Percentiles rank a stretch among this genome's conserved stretches.
phyloP scores from a whole-genome alignment of 1,139 yeast genomes.

The Pneumocystis oryctolagi region DNA sequence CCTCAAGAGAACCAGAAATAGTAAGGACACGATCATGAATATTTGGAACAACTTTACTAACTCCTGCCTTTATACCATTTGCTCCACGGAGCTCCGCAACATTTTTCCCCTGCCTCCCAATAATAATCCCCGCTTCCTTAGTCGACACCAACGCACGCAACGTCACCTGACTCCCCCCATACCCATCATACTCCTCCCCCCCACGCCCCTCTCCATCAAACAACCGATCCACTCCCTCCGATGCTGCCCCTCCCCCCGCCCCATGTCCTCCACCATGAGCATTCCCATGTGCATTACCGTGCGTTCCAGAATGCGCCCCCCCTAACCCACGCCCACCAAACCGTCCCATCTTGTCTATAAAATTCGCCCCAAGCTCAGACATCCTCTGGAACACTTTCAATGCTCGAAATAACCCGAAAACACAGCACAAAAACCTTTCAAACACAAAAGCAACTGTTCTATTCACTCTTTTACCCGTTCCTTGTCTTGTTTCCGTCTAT shows the following conservation, averaged over 20 bases:
- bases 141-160: constrained; percentile 60
- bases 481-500: neutral
- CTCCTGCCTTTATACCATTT: constrained; percentile 77
- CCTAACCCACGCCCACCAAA: neutral
- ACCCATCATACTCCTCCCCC: constrained; percentile 8
- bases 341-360: neutral
- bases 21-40: constrained; percentile 75
- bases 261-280: neutral
- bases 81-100: constrained; percentile 65
- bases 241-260: neutral
- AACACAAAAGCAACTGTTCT: too few species aligned
- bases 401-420: neutral
- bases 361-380: neutral
- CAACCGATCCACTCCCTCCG: neutral
- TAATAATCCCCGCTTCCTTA: constrained; percentile 81
- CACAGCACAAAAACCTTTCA: neutral
- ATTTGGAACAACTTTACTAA: constrained; percentile 67
- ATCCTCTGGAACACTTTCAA: neutral
- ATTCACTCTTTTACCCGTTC: neutral
- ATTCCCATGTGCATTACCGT: neutral
- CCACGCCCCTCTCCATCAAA: neutral
- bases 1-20: constrained; percentile 62
- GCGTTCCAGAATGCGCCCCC: neutral
- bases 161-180: constrained; percentile 20
- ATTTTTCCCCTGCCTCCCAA: constrained; percentile 73